Base-by-base conservation (phyloP, 1,284 basidiomycete genomes). In the Coniferiporia sulphurascens region DNA sequence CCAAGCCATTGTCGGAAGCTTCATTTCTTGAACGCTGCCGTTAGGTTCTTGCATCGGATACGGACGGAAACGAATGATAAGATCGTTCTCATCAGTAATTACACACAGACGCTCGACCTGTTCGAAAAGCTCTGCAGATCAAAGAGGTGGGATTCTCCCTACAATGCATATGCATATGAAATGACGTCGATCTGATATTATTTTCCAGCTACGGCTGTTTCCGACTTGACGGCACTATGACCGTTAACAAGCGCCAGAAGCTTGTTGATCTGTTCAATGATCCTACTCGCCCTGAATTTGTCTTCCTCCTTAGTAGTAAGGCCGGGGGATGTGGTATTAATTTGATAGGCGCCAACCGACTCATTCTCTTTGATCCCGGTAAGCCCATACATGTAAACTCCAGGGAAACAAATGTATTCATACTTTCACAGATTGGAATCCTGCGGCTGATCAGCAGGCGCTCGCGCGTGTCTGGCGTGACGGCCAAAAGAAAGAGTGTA, bases 381-480 rank as follows among this genome's bases (percentile, higher is more conserved):
- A 68, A 59, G 77, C 70, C 45, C 41, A 36, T 13, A 27, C 4
- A 15, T 48, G 50, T 41, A 17, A 27, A 27, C 27, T 27, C 5
- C n/a, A 38, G 17, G 36, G 35, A 4, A 32, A 22, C 21, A 51
- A 43, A 27, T 27, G 27, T 27, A 27, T 2, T 27, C 27, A 27
- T 27, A 27, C 27, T 27, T 27, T 3, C 45, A 35, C 69, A 94
- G 95, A 98, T 70, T 98, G 96, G 95, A 98, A 98, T 68, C 96
- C 95, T 19, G 95, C 96, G 4, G 93, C 95, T 41, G 96, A 99
- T 72, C 97, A 99, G 72, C 97, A 99, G 73, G 96, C 96, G 8
- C 81, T 99, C 4, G 96, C 96, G 44, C 93, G 96, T 73, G 96
- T 99, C 1, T 99, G 96, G 96, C 91, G 97, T 78, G 96, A 99